Evolutionary conservation across 1,139 yeast genomes (phyloP), one percentile per base, ranked within the genome.

Genomic region (Yamadazyma siamensis): DNA sequence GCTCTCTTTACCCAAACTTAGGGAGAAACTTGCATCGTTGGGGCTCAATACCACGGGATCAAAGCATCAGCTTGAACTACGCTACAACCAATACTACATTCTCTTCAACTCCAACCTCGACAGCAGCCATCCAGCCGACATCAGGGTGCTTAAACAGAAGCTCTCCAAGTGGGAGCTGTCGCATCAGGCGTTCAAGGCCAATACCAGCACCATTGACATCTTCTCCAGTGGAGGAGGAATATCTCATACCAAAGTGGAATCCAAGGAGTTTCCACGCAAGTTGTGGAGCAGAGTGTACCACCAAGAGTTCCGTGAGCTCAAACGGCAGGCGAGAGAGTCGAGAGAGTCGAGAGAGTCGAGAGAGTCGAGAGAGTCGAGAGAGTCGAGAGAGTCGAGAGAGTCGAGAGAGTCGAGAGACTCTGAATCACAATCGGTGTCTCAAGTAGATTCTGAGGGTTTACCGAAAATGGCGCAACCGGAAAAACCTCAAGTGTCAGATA

Each of bases 31-130:
- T 13, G 33, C 66, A 1, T 64, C 70, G 5, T 52, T 76, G 19
- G 75, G 76, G 13, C 52, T 89, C 5, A 75, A 89, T 0, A 65
- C 76, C 0, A 51, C 52, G 4, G 97, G 97, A 0, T 59, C 80
- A 3, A 61, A 86, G 39, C 59, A 60, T 15, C 82, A 76, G 42
- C 50, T 88, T 43, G 89, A 85, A 39, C 59, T 73, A 19, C 62
- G 97, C 27, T 84, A 83, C 50, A 78, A 78, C 37, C 94, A 89
- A 41, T 89, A 80, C 62, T 77, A 84, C 38, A 77, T 82, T 21
- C 52, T 88, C 11, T 84, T 80, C 77, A 89, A 89, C 48, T 81
- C 96, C 12, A 88, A 88, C 47, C 69, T 80, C 29, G 96, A 88
- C 49, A 72, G 88, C n/a, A 64, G 74, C 29, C 65, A 65, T 17